Conservation (phyloP, 352 stramenopile species). For the Lagenidium sp. region DNA sequence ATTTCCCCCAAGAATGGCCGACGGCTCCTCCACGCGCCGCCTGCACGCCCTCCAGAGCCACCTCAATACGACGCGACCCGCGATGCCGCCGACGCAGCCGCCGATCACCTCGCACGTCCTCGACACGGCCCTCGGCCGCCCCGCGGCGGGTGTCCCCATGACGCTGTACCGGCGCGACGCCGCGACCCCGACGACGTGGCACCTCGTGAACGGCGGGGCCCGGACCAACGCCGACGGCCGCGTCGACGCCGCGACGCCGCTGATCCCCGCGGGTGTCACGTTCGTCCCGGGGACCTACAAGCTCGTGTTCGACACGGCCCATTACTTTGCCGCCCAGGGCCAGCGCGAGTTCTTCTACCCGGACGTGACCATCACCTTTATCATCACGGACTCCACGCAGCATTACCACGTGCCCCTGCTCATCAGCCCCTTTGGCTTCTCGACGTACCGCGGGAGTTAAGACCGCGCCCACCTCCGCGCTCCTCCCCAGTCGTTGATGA, state of each 20-base stretch:
- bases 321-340: constrained; percentile 68
- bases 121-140: constrained; percentile 69
- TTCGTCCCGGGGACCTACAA: constrained; percentile 58
- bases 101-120: constrained; percentile 85
- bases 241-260: constrained; percentile 25
- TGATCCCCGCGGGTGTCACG: constrained; percentile 28
- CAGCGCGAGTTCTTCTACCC: constrained; percentile 82
- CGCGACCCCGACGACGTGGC: constrained; percentile 20
- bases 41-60: constrained; percentile 21
- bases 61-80: too few species aligned
- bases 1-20: too few species aligned
- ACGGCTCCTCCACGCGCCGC: too few species aligned
- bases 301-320: constrained; percentile 72
- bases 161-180: constrained; percentile 43
- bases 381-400: constrained; percentile 54
- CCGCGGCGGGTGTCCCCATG: constrained; percentile 59
- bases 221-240: constrained; percentile 83
- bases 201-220: constrained; percentile 29
- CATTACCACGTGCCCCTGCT: constrained; percentile 89
- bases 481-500: too few species aligned
- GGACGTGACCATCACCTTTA: constrained; percentile 72
- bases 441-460: constrained; percentile 85
- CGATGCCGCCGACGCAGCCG: too few species aligned
- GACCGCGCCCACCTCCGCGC: not conserved
- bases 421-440: constrained; percentile 86